A percentile compares a stretch with the other conserved stretches of the same genome.
phyloP scores from a whole-genome alignment of 2,329 filamentous ascomycete species.

The Scedosporium dehoogii region DNA sequence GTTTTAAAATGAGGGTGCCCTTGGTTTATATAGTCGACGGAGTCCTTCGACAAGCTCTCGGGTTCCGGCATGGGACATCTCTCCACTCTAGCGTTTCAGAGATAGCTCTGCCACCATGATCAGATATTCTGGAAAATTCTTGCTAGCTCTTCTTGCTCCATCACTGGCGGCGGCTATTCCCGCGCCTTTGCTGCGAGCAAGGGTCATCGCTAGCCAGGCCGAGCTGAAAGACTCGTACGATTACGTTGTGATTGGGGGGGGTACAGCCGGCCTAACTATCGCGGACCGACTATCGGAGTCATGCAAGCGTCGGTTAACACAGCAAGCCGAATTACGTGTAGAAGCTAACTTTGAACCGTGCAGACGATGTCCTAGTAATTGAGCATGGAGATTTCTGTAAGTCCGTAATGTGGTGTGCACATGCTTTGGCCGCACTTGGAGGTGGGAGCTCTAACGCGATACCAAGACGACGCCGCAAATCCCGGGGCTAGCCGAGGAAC shows the following conservation, averaged over 20 bases:
- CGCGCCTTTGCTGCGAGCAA: not conserved
- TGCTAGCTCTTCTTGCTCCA: not conserved
- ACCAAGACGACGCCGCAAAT: not conserved
- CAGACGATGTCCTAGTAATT: conserved; percentile 12
- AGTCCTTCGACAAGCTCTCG: too few relatives aligned
- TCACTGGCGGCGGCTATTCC: not conserved
- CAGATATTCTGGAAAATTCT: not conserved
- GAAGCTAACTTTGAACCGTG: not conserved
- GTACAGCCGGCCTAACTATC: conserved; percentile 11
- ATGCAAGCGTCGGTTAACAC: not conserved
- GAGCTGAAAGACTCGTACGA: conserved; percentile 9
- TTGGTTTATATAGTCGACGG: too few relatives aligned
- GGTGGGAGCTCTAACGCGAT: not conserved
- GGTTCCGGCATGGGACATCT: too few relatives aligned
- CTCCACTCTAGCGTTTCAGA: too few relatives aligned
- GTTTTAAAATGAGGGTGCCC: too few relatives aligned
- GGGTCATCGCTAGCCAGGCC: not conserved
- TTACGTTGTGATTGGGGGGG: conserved; percentile 15
- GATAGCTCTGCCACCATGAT: not conserved
- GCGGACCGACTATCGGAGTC: conserved; percentile 11
- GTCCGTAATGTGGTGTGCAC: not conserved
- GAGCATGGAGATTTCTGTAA: conserved; percentile 6
- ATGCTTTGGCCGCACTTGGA: not conserved
- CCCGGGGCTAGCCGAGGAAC: not conserved
- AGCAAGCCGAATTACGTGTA: not conserved